These are phyloP conservation scores for Trichoderma gamsii DNA, from an alignment of 495 filamentous ascomycete species.

Conservation along the genomic window DNA sequence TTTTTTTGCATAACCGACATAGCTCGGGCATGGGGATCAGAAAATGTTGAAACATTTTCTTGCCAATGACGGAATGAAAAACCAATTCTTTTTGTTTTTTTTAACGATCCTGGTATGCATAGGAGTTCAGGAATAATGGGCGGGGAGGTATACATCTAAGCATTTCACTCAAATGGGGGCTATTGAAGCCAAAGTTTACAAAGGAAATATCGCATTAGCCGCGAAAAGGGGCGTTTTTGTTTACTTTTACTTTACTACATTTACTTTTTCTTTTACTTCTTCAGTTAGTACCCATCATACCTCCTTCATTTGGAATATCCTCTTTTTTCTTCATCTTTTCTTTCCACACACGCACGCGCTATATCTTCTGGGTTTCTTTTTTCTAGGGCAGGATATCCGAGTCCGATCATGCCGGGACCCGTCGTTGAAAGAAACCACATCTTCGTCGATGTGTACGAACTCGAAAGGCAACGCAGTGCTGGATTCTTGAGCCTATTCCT, in stretches of 20 bases:
- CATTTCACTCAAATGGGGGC: background rate
- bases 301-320: background rate
- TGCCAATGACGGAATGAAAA: conserved; percentile 12
- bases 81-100: background rate
- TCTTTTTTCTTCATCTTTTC: background rate
- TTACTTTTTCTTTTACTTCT: background rate
- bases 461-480: background rate
- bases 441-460: background rate
- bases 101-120: conserved; percentile 14
- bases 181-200: background rate
- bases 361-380: background rate
- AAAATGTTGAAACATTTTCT: background rate
- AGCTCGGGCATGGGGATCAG: conserved; percentile 1
- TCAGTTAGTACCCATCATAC: background rate
- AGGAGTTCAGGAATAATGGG: background rate
- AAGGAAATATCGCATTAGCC: conserved; percentile 5
- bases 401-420: background rate
- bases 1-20: conserved; percentile 3
- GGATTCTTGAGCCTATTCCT: background rate
- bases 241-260: background rate
- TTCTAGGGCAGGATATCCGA: background rate
- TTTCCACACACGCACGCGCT: too few relatives aligned
- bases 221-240: conserved; percentile 1
- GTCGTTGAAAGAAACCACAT: background rate
- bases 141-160: background rate